phyloP scores from a whole-genome alignment of 176 grass and related monocot species.

The Triticum timopheevii region DNA sequence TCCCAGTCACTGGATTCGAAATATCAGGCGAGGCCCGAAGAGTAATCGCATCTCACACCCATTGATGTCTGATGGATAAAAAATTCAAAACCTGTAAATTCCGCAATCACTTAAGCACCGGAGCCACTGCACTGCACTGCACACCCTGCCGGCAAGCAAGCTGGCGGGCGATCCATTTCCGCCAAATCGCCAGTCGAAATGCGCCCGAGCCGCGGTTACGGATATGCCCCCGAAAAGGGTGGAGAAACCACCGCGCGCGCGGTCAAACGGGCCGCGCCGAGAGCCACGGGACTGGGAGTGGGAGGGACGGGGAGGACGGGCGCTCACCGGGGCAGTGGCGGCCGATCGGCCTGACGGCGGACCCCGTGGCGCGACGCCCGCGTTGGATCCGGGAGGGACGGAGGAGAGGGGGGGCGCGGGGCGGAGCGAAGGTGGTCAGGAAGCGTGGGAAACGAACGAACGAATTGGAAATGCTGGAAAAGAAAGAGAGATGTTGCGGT shows the following conservation, averaged over 20 bases:
- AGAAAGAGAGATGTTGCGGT: not conserved
- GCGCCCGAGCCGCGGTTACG: not conserved
- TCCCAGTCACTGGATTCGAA: not conserved
- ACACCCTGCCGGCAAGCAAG: not conserved
- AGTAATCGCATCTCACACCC: not conserved
- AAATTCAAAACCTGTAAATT: not conserved
- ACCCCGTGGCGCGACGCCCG: slow-evolving; percentile 1
- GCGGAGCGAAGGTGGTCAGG: not conserved
- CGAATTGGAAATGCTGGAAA: not conserved
- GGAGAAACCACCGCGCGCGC: not conserved
- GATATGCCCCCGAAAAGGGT: not conserved
- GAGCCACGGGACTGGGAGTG: not conserved
- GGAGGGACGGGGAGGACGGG: not conserved
- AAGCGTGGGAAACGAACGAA: slow-evolving; percentile 7
- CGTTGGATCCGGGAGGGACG: not conserved
- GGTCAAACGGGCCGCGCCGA: slow-evolving; percentile 13
- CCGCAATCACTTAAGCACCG: not conserved
- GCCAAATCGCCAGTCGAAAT: not conserved
- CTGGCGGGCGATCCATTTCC: not conserved
- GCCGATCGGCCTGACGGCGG: slow-evolving; percentile 25
- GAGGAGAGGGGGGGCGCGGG: not conserved
- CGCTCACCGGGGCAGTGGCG: slow-evolving; percentile 30
- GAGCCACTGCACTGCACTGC: not conserved
- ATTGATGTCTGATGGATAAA: not conserved
- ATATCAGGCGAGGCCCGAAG: not conserved